Evolutionary conservation across 768 basidiomycete genomes (phyloP).

Genomic region (Suillus cothurnatus): DNA sequence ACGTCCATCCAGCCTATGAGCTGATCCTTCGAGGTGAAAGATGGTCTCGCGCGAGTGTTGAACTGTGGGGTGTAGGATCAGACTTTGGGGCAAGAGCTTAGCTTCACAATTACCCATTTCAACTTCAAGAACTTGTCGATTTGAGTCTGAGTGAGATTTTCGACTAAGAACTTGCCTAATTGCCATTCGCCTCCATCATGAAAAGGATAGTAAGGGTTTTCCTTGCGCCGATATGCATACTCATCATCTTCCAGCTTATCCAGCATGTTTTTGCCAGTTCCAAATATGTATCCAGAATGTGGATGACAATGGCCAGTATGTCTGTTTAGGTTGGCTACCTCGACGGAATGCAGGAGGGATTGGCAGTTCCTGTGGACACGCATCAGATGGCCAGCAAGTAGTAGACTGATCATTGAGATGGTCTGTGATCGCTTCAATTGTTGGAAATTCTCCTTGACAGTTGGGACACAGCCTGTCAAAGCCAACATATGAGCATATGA

Average conservation of each 20-base stretch:
- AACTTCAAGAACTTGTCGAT: conserved; percentile 33
- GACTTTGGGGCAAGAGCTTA: background rate
- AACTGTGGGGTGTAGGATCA: background rate
- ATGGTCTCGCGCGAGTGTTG: background rate
- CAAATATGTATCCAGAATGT: conserved; percentile 11
- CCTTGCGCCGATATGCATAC: conserved; percentile 14
- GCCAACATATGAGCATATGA: too few species aligned
- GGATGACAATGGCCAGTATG: conserved; percentile 9
- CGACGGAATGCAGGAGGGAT: background rate
- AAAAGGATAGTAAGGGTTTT: conserved; percentile 37
- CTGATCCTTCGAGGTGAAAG: too few species aligned
- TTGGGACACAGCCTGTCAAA: too few species aligned
- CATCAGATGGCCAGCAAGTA: background rate
- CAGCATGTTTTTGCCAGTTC: conserved; percentile 25
- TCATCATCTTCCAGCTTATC: conserved; percentile 26
- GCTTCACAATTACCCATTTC: conserved; percentile 19
- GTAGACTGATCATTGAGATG: background rate
- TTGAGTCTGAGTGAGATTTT: conserved; percentile 23
- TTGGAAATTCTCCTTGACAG: too few species aligned
- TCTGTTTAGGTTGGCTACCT: background rate
- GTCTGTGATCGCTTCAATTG: too few species aligned
- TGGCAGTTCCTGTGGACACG: background rate
- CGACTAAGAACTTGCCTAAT: conserved; percentile 26
- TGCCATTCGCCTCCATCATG: conserved; percentile 35
- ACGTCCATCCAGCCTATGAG: too few species aligned